A percentile compares a stretch with the other conserved stretches of the same genome.
Evolutionary conservation across 495 filamentous ascomycete genomes (phyloP).

Genomic region (Lasiosphaeria ovina): DNA sequence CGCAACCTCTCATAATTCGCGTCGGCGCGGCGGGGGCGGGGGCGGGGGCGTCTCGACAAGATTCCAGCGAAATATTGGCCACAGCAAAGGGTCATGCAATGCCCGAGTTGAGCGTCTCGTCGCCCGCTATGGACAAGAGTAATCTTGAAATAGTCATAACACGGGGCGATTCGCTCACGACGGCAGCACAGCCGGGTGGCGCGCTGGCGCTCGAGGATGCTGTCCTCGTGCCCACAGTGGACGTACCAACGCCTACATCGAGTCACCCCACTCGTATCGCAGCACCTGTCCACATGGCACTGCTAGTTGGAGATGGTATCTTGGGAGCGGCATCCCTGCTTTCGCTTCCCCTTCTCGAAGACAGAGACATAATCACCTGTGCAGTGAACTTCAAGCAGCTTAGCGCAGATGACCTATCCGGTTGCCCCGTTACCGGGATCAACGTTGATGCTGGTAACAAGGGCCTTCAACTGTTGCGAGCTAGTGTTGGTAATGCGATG

Average conservation of each 20-base stretch:
- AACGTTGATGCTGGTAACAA: conserved; percentile 49
- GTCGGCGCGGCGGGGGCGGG: conserved; percentile 30
- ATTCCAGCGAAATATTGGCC: conserved; percentile 14
- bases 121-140: conserved; percentile 61
- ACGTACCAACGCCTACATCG: conserved; percentile 59
- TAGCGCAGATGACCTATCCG: conserved; percentile 29
- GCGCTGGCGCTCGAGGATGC: conserved; percentile 47
- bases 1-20: conserved; percentile 46
- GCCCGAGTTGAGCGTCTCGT: conserved; percentile 57
- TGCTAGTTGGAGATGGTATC: conserved; percentile 70
- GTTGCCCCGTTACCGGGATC: conserved; percentile 36
- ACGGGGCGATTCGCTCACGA: conserved; percentile 46
- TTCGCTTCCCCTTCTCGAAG: conserved; percentile 34
- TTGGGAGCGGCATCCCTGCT: conserved; percentile 42
- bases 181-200: conserved; percentile 25
- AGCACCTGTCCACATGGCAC: conserved; percentile 80
- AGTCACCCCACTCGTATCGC: conserved; percentile 62
- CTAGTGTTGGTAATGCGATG: conserved; percentile 63
- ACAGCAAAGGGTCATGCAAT: conserved; percentile 35
- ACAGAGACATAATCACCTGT: conserved; percentile 34
- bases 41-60: conserved; percentile 5
- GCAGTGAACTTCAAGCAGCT: conserved; percentile 44
- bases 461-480: conserved; percentile 63
- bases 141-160: conserved; percentile 80
- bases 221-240: conserved; percentile 70